Base-by-base conservation (phyloP, 129 eudicot species). In the Arctium minus region DNA sequence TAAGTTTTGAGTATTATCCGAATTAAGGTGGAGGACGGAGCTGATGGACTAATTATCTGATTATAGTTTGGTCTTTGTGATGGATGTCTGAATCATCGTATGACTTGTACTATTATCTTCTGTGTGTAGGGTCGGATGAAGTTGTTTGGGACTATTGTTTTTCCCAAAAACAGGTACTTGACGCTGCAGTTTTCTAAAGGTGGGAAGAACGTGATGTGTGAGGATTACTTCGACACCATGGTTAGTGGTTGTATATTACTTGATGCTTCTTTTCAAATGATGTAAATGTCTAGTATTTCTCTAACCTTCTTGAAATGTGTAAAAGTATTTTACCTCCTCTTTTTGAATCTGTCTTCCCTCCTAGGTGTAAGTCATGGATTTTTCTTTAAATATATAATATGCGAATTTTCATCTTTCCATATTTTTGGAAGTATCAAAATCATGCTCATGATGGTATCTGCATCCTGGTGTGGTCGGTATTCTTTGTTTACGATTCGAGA, bases 171-270 rank as follows among this genome's bases (percentile, higher is more conserved):
- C 79, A 85, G 98, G 79, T 96, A 93, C 83, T 78, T 96, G 86
- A 96, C 99, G n/a, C 86, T 96, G 88, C 99, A 93, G 80, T 96
- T 96, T 75, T 96, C 99, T n/a, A 88, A 82, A 91, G 93, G 98
- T 39, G 99, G 98, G 75, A 96, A 96, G 87, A 91, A 89, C 62
- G 99, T 93, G 42, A 89, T 90, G 79, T 96, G 99, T 73, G 99
- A 96, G 72, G 97, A 96, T 89, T 93, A 87, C 92, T 93, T 96
- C 50, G 99, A 96, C 82, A 89, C 93, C 33, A 87, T 96, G 98
- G 99, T 93, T 78, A 75, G 93, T 86, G 18, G 84, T 71, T 13
- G 32, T 80, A 12, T 30, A 31, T 46, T n/a, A 39, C 15, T 35
- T 31, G 7, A 74, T 38, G 29, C 4, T 7, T 4, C 29, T 75